phyloP scores from a whole-genome alignment of 2,329 filamentous ascomycete genomes.

The Harringtonia lauricola region DNA sequence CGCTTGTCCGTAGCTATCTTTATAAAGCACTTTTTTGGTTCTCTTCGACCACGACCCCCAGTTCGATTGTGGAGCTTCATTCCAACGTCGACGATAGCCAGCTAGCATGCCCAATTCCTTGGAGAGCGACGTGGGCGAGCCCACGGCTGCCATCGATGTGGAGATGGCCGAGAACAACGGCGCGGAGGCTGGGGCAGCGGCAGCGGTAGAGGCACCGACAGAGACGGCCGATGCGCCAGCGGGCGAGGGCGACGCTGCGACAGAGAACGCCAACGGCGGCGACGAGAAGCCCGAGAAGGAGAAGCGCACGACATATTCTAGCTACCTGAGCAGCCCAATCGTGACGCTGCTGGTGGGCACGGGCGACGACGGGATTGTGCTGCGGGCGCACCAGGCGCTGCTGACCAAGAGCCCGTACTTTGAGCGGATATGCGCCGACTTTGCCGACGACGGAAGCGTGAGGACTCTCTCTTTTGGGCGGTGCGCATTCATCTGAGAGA shows the following conservation, averaged over 20 bases:
- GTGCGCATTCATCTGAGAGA: not conserved
- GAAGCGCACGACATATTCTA: conserved; percentile 35
- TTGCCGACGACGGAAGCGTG: conserved; percentile 50
- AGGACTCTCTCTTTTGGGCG: not conserved
- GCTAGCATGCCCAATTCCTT: too few species aligned
- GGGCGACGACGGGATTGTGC: conserved; percentile 34
- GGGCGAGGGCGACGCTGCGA: not conserved
- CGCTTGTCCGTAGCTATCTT: too few species aligned
- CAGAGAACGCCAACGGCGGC: too few species aligned
- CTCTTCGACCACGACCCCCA: too few species aligned
- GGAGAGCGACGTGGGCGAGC: too few species aligned
- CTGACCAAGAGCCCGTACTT: conserved; percentile 68
- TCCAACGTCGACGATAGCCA: too few species aligned
- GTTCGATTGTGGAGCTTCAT: too few species aligned
- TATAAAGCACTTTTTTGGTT: too few species aligned
- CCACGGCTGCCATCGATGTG: not conserved
- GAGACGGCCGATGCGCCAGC: not conserved
- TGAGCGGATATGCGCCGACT: conserved; percentile 46
- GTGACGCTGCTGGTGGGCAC: conserved; percentile 56
- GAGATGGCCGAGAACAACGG: conserved; percentile 1
- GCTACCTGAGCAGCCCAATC: conserved; percentile 57
- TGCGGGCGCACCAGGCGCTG: conserved; percentile 72
- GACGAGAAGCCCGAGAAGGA: too few species aligned
- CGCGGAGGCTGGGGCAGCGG: too few species aligned
- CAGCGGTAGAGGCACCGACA: not conserved